phyloP scores from a whole-genome alignment of 176 grass and related monocot species.

The Themeda triandra region DNA sequence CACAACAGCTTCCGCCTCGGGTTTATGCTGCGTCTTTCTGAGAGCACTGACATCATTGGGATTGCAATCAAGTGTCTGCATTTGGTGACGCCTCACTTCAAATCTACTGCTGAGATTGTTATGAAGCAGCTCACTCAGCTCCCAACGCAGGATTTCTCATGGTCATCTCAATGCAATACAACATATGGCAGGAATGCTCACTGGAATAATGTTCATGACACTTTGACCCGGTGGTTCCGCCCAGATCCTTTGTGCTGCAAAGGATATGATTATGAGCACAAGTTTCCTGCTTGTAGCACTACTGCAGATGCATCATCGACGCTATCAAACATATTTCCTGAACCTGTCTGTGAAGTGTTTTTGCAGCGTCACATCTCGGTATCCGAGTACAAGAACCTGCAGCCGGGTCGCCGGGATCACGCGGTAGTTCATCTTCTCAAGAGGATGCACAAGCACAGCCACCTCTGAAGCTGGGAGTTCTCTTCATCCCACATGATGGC shows the following conservation, averaged over 20 bases:
- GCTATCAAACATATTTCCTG: not conserved
- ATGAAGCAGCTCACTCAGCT: not conserved
- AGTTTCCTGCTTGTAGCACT: not conserved
- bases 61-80: not conserved
- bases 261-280: not conserved
- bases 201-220: not conserved
- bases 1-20: not conserved
- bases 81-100: slow-evolving; percentile 3
- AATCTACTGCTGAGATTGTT: not conserved
- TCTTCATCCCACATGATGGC: not conserved
- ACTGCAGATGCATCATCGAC: not conserved
- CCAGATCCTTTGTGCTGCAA: not conserved
- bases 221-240: not conserved
- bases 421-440: no score
- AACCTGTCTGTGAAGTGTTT: not conserved
- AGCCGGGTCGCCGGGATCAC: no score
- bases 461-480: not conserved
- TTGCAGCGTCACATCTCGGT: not conserved
- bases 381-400: not conserved
- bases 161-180: not conserved
- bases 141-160: slow-evolving; percentile 18
- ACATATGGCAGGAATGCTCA: not conserved
- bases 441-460: no score
- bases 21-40: not conserved
- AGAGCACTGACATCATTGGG: no score